Base-by-base conservation (phyloP, 2,329 filamentous ascomycete genomes). In the Cercospora sojina region DNA sequence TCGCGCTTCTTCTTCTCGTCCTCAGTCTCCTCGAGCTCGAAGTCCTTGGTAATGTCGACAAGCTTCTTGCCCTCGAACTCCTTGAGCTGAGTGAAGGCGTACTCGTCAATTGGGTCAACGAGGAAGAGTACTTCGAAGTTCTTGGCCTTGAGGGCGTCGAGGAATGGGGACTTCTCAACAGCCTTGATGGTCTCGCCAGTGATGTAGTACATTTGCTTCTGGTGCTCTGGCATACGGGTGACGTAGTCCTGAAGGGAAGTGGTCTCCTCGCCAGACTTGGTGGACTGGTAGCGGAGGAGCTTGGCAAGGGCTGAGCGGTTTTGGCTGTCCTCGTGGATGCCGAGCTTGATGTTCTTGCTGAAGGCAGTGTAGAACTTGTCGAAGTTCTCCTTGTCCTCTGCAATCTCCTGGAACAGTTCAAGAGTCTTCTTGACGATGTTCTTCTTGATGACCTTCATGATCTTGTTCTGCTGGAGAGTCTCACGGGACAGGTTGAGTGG, bases 381-480 rank as follows among this genome's bases (percentile, higher is more conserved):
- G 82, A 99, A 99, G 83, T 97, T 92, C 89, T 99, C 95, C 85
- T 96, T 96, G 85, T 99, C 95, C 88, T 99, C 95, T 67, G 95
- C 90, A 72, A 99, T 99, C 87, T 99, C 95, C 78, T 89, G 88
- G 91, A 99, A 99, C 82, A 99, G 92, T 88, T 99, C 95, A 74
- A 99, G 92, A 73, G 92, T 92, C 92, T 99, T 99, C 93, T 98
- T 99, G 88, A 99, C 93, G 74, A 99, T 97, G 90, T 99, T 99
- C 93, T 99, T 99, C 90, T 96, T 96, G 89, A 98, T 98, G 83
- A 98, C 95, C 91, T 98, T 98, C 95, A 98, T 98, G 88, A 99
- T 99, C 93, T 98, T 98, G 91, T 98, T 99, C 88, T 98, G 95
- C 86, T 99, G 95, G 59, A 99, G 92, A 66, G 94, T 98, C 90